A percentile compares a stretch with the other conserved stretches of the same genome.
Evolutionary conservation across 225 moss, liverwort and hornwort genomes (phyloP).

Genomic region (Asterella californica): DNA sequence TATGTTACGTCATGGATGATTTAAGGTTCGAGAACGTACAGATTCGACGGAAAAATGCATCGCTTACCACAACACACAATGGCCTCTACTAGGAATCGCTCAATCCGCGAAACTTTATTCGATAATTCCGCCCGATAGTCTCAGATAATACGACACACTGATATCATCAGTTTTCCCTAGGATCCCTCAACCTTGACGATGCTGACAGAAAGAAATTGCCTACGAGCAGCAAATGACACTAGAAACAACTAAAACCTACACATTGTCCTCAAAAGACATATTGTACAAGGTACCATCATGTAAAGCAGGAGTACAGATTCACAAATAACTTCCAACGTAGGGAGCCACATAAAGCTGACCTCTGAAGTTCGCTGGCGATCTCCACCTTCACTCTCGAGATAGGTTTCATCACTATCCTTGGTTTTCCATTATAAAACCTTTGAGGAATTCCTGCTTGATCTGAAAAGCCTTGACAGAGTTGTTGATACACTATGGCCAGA

Average conservation of each 20-base stretch:
- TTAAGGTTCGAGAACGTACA: background rate
- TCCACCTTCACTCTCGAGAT: slow-evolving; percentile 73
- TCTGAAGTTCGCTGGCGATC: slow-evolving; percentile 69
- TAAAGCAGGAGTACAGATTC: background rate
- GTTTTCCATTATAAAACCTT: slow-evolving; percentile 66
- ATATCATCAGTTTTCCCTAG: background rate
- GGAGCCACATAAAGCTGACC: slow-evolving; percentile 19
- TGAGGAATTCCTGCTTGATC: slow-evolving; percentile 64
- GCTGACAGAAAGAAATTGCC: background rate
- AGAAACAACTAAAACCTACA: background rate
- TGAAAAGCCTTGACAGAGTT: slow-evolving; percentile 76
- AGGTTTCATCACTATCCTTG: slow-evolving; percentile 52
- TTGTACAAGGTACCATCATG: background rate
- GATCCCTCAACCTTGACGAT: background rate
- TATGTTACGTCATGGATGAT: background rate
- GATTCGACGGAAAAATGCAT: background rate
- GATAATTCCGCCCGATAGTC: no score
- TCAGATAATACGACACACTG: no score
- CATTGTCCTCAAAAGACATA: background rate
- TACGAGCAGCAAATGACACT: background rate
- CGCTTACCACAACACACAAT: background rate
- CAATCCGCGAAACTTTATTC: no score
- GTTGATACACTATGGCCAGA: slow-evolving; percentile 73
- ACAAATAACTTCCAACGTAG: background rate
- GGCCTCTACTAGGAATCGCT: no score